A percentile compares a stretch with the other conserved stretches of the same genome.
phyloP scores from a whole-genome alignment of 2,329 filamentous ascomycete genomes.

The Colletotrichum salicis region DNA sequence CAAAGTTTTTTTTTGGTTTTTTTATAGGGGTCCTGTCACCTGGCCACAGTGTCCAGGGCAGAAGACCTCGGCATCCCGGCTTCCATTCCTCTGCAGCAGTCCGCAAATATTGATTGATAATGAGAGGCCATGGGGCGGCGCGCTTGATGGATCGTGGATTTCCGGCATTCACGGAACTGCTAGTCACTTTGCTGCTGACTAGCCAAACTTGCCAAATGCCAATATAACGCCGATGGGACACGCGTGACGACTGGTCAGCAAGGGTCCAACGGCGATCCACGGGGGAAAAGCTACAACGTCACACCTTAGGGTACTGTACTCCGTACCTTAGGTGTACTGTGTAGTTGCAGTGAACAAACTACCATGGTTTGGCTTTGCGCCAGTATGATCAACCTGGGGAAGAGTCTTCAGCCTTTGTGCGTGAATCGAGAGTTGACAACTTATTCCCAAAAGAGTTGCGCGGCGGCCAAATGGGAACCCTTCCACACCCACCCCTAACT shows the following conservation, averaged over 20 bases:
- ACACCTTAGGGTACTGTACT: neutral
- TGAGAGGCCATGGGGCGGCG: neutral
- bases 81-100: neutral
- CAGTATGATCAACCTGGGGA: neutral
- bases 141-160: neutral
- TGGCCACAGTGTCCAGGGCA: neutral
- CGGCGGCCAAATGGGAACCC: neutral
- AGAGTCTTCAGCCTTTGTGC: neutral
- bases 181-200: neutral
- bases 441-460: neutral
- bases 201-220: neutral
- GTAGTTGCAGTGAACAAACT: no score
- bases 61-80: constrained; percentile 26
- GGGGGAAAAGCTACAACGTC: neutral
- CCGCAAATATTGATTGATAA: neutral
- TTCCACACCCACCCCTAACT: neutral
- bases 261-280: constrained; percentile 11
- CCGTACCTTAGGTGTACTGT: no score
- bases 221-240: constrained; percentile 26
- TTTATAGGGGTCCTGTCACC: constrained; percentile 29
- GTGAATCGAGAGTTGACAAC: constrained; percentile 2
- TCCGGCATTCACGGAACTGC: constrained; percentile 1
- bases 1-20: constrained; percentile 30
- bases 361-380: neutral
- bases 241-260: constrained; percentile 23